These are phyloP conservation scores for Rhododendron ferrugineum DNA, from an alignment of 148 eudicot genomes.

Conservation along the genomic window DNA sequence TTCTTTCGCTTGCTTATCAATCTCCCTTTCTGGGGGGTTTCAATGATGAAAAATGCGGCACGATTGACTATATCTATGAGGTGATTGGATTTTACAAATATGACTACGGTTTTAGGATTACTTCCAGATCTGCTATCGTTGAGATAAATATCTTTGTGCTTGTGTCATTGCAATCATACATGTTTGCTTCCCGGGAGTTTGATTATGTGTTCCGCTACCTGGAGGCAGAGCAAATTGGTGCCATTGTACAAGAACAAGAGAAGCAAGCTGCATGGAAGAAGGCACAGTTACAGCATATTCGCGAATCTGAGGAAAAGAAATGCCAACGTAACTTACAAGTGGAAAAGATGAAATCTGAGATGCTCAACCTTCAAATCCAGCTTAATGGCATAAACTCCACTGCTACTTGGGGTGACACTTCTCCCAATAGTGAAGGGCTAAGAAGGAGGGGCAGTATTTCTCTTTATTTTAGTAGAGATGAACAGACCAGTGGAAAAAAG, in stretches of 20 bases:
- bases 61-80: conserved; percentile 79
- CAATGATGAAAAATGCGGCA: conserved; percentile 76
- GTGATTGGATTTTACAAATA: conserved; percentile 92
- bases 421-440: conserved; percentile 60
- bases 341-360: conserved; percentile 99
- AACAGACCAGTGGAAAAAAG: conserved; percentile 15
- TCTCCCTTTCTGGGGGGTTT: conserved; percentile 86
- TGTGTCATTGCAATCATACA: conserved; percentile 87
- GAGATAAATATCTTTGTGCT: conserved; percentile 86
- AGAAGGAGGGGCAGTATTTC: conserved; percentile 61
- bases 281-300: conserved; percentile 80
- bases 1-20: conserved; percentile 95
- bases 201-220: conserved; percentile 93
- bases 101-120: conserved; percentile 91
- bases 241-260: conserved; percentile 94
- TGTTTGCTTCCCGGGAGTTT: conserved; percentile 92
- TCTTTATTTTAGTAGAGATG: conserved; percentile 29
- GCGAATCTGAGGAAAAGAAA: conserved; percentile 85
- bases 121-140: conserved; percentile 95
- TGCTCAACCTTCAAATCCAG: conserved; percentile 91
- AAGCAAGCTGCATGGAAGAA: conserved; percentile 98
- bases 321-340: conserved; percentile 92
- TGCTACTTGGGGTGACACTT: conserved; percentile 30
- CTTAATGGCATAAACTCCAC: conserved; percentile 61
- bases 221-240: conserved; percentile 99